These are phyloP conservation scores for Colletotrichum simmondsii DNA, from an alignment of 2,329 filamentous ascomycete genomes.

Conservation along the genomic window DNA sequence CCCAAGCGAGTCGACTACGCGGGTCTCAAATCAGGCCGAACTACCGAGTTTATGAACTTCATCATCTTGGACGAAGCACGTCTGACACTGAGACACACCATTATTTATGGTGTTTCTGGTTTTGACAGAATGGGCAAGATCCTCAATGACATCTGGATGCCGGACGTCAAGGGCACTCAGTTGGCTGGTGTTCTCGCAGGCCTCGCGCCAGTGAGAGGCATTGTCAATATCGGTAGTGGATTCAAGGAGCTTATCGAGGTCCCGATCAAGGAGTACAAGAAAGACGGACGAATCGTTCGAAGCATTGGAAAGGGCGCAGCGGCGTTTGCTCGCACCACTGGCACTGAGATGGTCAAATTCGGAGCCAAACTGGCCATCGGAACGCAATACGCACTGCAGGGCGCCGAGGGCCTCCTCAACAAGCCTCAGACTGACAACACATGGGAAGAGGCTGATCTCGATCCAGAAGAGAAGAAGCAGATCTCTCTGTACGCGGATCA, in stretches of 20 bases:
- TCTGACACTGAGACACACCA: constrained; percentile 87
- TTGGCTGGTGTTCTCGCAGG: constrained; percentile 90
- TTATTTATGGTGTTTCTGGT: constrained; percentile 90
- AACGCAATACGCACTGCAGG: constrained; percentile 91
- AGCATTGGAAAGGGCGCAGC: constrained; percentile 91
- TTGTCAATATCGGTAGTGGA: constrained; percentile 91
- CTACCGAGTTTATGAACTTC: constrained; percentile 99
- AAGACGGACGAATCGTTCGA: constrained; percentile 91
- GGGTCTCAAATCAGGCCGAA: constrained; percentile 90
- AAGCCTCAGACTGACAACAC: constrained; percentile 50
- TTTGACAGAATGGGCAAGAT: constrained; percentile 91
- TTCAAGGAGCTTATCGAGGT: constrained; percentile 89
- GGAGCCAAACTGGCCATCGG: constrained; percentile 95
- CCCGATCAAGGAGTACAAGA: constrained; percentile 91
- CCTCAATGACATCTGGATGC: constrained; percentile 96
- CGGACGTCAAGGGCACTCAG: constrained; percentile 89
- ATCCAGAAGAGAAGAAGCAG: constrained; percentile 78
- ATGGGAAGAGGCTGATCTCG: constrained; percentile 70
- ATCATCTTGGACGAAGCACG: constrained; percentile 89
- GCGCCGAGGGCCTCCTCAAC: constrained; percentile 82
- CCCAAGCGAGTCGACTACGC: constrained; percentile 98
- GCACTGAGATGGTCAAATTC: constrained; percentile 91
- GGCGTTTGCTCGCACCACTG: constrained; percentile 92
- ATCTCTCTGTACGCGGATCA: constrained; percentile 95
- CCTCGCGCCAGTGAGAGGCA: constrained; percentile 86